Evolutionary conservation across 2,329 filamentous ascomycete genomes (phyloP), one percentile per base, ranked within the genome.

Genomic region (Aspergillus ustus): DNA sequence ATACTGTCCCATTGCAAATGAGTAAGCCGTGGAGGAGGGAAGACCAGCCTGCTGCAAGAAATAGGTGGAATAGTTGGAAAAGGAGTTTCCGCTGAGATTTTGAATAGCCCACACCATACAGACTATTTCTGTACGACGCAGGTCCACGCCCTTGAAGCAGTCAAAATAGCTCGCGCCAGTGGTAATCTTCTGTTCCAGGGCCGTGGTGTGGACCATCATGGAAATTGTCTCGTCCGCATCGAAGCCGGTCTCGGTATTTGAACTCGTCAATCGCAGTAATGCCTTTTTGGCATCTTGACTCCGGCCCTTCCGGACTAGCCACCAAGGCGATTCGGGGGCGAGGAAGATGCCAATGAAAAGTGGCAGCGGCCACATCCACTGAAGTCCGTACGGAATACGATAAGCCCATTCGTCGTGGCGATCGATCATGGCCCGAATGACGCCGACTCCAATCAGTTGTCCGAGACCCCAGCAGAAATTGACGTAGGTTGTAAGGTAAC

Each of bases 161-260:
- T 96, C 92, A 69, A 85, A 77, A 75, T 95, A 96, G 57, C 83
- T 88, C 6, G 91, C 87, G 31, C 92, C 92, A 7, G 81, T 79
- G 4, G 91, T 93, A 57, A 92, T 90, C 76, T 87, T 82, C 72
- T 91, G 84, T 74, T 96, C 93, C 11, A 96, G 81, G 0, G 90
- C 89, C 0, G 91, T 93, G 0, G 92, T 97, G 73, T 96, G 91
- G 1, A 92, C 87, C 91, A 97, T 96, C 91, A 96, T 96, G 69
- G 91, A 89, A 53, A 96, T 83, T 0, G 91, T 95, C 78, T 95
- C 91, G 64, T 96, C 90, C 11, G 90, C 86, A 70, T 96, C 86
- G 69, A 95, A 93, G 63, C 89, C 85, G 0, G 87, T 89, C 63
- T 92, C 88, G 2, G 69, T 65, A 7, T 75, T 70, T 15, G 74